A percentile compares a stretch with the other conserved stretches of the same genome.
Evolutionary conservation across 805 yeast genomes (phyloP).

Genomic region (Komagataella kurtzmanii): DNA sequence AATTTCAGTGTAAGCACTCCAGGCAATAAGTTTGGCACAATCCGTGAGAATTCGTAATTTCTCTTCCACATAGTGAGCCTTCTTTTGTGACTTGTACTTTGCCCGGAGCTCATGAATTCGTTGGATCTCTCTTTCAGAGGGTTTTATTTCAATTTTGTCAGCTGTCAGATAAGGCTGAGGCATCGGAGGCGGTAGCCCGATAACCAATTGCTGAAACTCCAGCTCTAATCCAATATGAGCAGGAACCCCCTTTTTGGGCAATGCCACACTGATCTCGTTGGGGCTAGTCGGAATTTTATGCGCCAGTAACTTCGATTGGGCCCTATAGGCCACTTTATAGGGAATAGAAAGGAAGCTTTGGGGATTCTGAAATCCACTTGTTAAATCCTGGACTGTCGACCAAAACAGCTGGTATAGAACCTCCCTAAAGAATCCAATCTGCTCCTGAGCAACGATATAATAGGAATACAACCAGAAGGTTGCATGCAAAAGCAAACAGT

Average conservation of each 20-base stretch:
- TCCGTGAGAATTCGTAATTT: slow-evolving; percentile 23
- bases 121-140: slow-evolving; percentile 20
- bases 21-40: slow-evolving; percentile 18
- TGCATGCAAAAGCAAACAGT: not conserved
- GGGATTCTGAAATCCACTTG: not conserved
- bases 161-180: slow-evolving; percentile 30
- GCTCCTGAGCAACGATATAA: not conserved
- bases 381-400: not conserved
- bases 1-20: slow-evolving; percentile 15
- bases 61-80: slow-evolving; percentile 27
- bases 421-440: not conserved
- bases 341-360: slow-evolving; percentile 3
- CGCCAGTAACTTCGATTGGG: slow-evolving; percentile 9
- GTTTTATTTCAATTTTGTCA: slow-evolving; percentile 24
- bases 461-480: not conserved
- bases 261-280: slow-evolving; percentile 5
- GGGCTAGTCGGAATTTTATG: slow-evolving; percentile 10
- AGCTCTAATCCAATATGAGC: slow-evolving; percentile 17
- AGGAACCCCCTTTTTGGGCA: slow-evolving; percentile 4
- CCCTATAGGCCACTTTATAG: slow-evolving; percentile 7
- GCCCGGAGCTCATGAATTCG: slow-evolving; percentile 18
- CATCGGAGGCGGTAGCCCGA: slow-evolving; percentile 25
- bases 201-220: slow-evolving; percentile 14
- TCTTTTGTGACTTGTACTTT: slow-evolving; percentile 24
- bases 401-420: not conserved